phyloP scores from a whole-genome alignment of 2,329 filamentous ascomycete genomes.

The Aspergillus alliaceus region DNA sequence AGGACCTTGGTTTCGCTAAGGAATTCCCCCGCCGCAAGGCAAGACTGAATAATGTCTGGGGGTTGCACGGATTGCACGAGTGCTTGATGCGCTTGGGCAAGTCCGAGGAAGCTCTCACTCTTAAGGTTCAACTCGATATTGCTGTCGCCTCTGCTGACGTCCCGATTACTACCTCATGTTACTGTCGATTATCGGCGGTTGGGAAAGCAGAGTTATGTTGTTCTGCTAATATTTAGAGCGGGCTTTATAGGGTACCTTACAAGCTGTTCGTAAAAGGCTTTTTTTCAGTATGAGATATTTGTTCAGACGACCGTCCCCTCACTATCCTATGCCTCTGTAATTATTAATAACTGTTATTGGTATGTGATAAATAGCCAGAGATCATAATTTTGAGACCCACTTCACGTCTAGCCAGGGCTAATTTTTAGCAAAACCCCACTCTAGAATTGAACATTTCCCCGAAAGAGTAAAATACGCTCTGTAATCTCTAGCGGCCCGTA shows the following conservation, averaged over 20 bases:
- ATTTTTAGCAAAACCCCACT: background rate
- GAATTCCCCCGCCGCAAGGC: constrained; percentile 61
- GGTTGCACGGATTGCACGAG: constrained; percentile 70
- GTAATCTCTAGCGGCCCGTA: background rate
- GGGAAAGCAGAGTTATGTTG: background rate
- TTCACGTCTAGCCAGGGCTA: background rate
- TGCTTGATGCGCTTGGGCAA: constrained; percentile 59
- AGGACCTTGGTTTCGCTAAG: constrained; percentile 59
- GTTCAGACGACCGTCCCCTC: no score
- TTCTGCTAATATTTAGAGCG: background rate
- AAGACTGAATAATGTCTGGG: constrained; percentile 74
- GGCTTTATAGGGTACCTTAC: no score
- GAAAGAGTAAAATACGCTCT: no score
- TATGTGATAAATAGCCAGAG: no score
- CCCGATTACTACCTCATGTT: constrained; percentile 57
- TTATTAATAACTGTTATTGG: no score
- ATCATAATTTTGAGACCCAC: no score
- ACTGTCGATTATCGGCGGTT: constrained; percentile 38
- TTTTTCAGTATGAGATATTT: no score
- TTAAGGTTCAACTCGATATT: constrained; percentile 51
- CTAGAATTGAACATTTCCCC: no score
- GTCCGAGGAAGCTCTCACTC: constrained; percentile 45
- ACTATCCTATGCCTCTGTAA: no score
- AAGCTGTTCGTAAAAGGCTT: no score
- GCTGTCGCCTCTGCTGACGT: constrained; percentile 60